Evolutionary conservation across 2,329 filamentous ascomycete species (phyloP).

Genomic region (Aspergillus tanneri): DNA sequence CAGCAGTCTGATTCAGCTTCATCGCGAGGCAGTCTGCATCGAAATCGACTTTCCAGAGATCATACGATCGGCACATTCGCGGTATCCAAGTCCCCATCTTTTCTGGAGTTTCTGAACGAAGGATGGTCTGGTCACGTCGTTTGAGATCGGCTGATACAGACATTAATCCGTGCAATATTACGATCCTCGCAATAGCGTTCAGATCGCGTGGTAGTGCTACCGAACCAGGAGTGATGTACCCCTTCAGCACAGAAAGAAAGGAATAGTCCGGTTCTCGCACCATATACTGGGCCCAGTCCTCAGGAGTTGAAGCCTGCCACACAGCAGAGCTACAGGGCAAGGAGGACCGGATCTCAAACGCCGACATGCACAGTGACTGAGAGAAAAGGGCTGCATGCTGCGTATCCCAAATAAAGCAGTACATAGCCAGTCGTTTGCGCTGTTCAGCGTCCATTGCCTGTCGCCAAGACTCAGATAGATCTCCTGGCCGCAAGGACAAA

Average conservation of each 20-base stretch:
- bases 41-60: conserved; percentile 60
- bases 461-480: conserved; percentile 52
- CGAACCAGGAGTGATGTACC: conserved; percentile 52
- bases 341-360: conserved; percentile 59
- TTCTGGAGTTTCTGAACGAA: conserved; percentile 47
- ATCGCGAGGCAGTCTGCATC: conserved; percentile 51
- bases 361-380: conserved; percentile 66
- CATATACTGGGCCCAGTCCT: conserved; percentile 51
- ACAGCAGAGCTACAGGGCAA: conserved; percentile 55
- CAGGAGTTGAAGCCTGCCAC: conserved; percentile 59
- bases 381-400: conserved; percentile 65
- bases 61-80: conserved; percentile 55
- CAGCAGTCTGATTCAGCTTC: conserved; percentile 32
- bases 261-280: conserved; percentile 37
- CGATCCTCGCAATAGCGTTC: conserved; percentile 53
- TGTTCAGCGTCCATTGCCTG: conserved; percentile 58
- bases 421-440: conserved; percentile 59
- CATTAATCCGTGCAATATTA: conserved; percentile 63
- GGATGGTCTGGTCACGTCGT: conserved; percentile 60
- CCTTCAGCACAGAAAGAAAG: conserved; percentile 56
- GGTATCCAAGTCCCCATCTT: conserved; percentile 51
- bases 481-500: conserved; percentile 33
- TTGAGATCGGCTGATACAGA: conserved; percentile 63
- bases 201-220: conserved; percentile 41
- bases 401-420: conserved; percentile 67